Conservation (phyloP, 371 early-diverging fungal genomes). For the Mortierella sp. region DNA sequence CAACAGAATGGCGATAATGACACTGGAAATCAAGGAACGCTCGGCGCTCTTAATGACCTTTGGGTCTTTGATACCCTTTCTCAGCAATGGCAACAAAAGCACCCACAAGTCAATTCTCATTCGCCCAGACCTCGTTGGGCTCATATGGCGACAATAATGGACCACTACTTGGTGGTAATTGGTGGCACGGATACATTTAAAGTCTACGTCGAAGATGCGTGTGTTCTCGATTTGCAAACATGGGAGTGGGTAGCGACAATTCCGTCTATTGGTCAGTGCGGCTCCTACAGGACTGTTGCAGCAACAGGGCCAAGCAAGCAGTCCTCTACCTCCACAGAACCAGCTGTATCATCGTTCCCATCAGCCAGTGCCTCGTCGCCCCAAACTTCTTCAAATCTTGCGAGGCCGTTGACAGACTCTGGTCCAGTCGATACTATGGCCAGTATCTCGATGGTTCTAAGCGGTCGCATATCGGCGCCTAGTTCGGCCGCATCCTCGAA, state of each 20-base stretch:
- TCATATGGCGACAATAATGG: conserved; percentile 70
- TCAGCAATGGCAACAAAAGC: conserved; percentile 69
- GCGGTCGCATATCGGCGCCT: conserved; percentile 38
- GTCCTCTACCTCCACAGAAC: conserved; percentile 36
- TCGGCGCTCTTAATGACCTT: conserved; percentile 74
- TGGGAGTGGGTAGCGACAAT: conserved; percentile 69
- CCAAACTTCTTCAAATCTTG: too few species aligned
- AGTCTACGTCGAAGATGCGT: conserved; percentile 79
- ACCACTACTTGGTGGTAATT: conserved; percentile 72
- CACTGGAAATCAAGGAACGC: conserved; percentile 4
- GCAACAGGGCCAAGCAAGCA: conserved; percentile 57
- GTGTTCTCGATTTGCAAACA: conserved; percentile 71
- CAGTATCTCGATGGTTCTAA: conserved; percentile 43
- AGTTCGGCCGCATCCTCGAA: conserved; percentile 30
- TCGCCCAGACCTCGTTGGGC: conserved; percentile 79
- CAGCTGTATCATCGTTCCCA: conserved; percentile 43
- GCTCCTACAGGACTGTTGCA: conserved; percentile 66
- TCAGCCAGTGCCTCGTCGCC: conserved; percentile 25
- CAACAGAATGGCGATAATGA: conserved; percentile 60
- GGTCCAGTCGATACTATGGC: conserved; percentile 46
- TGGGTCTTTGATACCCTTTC: conserved; percentile 69
- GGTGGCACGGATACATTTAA: conserved; percentile 82
- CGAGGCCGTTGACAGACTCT: conserved; percentile 22
- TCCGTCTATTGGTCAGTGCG: conserved; percentile 63
- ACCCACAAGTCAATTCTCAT: conserved; percentile 58